Evolutionary conservation across 1,284 basidiomycete genomes (phyloP), one percentile per base, ranked within the genome.

Genomic region (Marasmius oreades): DNA sequence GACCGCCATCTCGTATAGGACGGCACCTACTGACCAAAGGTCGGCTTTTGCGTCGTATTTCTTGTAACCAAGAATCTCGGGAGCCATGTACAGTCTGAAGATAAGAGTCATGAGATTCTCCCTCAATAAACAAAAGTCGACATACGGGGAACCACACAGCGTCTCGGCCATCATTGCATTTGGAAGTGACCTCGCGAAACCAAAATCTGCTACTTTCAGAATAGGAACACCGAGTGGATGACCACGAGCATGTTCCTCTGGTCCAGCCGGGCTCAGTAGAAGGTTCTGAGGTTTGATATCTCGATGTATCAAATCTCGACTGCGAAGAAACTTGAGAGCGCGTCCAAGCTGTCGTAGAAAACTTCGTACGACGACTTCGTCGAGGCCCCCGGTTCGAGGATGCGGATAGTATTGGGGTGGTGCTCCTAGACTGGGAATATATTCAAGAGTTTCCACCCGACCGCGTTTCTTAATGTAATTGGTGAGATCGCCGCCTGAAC

Each of bases 221-320:
- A 97, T 84, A 0, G 95, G 95, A 0, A 97, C 90, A 14, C 95
- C 95, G 1, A 90, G 71, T 0, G 95, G 94, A 70, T 98, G 94
- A 1, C 95, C 95, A 51, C 88, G 82, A 0, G 82, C 83, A 11
- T 94, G 75, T 64, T 96, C 93, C 50, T 86, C 83, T 0, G 84
- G 78, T 0, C 89, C 81, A 0, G 95, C 85, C 0, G 95, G 93
- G 60, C 89, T 93, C 5, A 98, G 77, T 0, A 98, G 82, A 0
- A 99, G 79, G 70, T 98, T 98, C 87, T 95, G 95, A 28, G 96
- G 96, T 71, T 99, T 99, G 73, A 99, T 95, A 68, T 99, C 96
- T 51, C 97, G 81, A 70, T 99, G 96, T 43, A 99, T 95, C 56
- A 99, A 84, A 67, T 97, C 92, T 60, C 91, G 81, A 26, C 87